Evolutionary conservation across 495 filamentous ascomycete genomes (phyloP), one percentile per base, ranked within the genome.

Genomic region (Margaritispora aquatica): DNA sequence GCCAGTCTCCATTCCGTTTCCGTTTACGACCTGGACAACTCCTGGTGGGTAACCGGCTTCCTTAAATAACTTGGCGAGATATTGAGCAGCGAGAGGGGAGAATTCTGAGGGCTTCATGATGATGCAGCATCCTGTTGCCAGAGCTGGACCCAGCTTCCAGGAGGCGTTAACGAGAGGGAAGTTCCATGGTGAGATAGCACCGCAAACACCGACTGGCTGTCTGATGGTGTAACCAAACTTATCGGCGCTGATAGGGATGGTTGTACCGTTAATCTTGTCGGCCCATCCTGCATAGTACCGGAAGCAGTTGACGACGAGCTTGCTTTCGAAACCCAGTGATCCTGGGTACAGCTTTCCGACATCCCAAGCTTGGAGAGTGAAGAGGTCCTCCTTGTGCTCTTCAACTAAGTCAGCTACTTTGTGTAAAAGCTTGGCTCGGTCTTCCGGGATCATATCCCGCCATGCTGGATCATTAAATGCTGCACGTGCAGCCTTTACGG

Each of bases 231-330:
- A 97, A 76, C 86, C 85, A 75, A 97, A 90, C 65, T 85, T 87
- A 58, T 94, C 88, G 34, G 80, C 74, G 68, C 84, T 79, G 59
- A 89, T 91, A 61, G 96, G 92, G 58, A 96, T 87, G 59, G 91
- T 90, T 75, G 92, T 92, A 71, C 93, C 93, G 77, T 89, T 82
- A 66, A 97, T 86, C 86, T 97, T 97, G 75, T 97, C 92, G 46
- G 93, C 89, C 91, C 91, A 97, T 54, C 93, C 93, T 71, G 83
- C 93, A 67, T 97, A 97, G 80, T 97, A 97, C 68, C 91, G 82
- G 56, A 97, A 71, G 72, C 82, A 86, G 67, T 78, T 83, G 52
- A 84, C 79, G 31, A 84, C 81, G 65, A 77, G 77, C 52, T 70
- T 69, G 27, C 95, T 79, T 62, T 97, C 93, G 56, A 80, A 82